phyloP scores from a whole-genome alignment of 73 alveolate genomes.

The Symbiodinium natans region DNA sequence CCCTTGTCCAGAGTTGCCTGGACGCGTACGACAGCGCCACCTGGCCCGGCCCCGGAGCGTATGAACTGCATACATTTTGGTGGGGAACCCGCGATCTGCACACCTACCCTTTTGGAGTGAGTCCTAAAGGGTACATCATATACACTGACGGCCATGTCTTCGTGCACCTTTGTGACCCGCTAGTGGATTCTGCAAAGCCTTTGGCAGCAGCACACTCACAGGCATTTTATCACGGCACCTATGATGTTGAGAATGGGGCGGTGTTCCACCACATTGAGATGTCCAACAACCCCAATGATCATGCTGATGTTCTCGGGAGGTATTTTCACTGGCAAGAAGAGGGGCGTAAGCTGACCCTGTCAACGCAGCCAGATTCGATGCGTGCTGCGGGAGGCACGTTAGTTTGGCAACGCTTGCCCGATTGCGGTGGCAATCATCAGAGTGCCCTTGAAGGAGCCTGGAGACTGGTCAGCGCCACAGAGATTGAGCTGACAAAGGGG shows the following conservation, averaged over 20 bases:
- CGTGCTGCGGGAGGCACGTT: slow-evolving; percentile 11
- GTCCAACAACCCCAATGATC: not conserved
- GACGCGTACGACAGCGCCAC: not conserved
- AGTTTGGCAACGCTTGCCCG: not conserved
- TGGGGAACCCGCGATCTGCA: not conserved
- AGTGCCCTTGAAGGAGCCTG: not conserved
- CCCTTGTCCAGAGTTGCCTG: not conserved
- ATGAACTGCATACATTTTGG: not conserved
- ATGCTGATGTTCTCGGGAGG: not conserved
- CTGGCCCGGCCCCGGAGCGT: not conserved
- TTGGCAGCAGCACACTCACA: not conserved
- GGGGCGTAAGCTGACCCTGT: not conserved
- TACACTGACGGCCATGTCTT: slow-evolving; percentile 1
- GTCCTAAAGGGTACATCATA: not conserved
- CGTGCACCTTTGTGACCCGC: slow-evolving; percentile 7
- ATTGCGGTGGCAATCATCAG: not conserved
- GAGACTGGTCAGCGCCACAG: not conserved
- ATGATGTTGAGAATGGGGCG: not conserved
- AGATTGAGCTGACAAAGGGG: not conserved
- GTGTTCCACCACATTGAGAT: not conserved
- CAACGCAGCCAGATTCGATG: not conserved
- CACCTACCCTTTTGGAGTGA: not conserved
- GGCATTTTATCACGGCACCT: not conserved
- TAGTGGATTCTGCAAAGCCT: not conserved
- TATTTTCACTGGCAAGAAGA: not conserved